Evolutionary conservation across 1,284 basidiomycete species (phyloP), one percentile per base, ranked within the genome.

Genomic region (Puccinia triticina): DNA sequence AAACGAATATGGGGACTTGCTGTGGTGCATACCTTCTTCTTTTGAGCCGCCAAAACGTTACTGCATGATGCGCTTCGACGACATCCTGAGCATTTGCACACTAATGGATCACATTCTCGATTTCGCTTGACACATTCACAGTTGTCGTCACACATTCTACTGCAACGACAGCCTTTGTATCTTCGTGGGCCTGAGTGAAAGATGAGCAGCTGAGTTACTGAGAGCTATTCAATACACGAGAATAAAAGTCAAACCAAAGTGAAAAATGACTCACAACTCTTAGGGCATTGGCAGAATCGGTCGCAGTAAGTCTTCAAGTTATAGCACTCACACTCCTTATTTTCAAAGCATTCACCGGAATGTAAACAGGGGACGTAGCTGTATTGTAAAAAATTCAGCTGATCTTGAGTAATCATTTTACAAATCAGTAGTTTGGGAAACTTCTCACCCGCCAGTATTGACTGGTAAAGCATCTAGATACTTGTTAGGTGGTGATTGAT

Each of bases 281-380:
- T n/a, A 3, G 73, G 12, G 55, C 73, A 75, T 21, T 46, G 50
- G 23, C 73, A 75, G 55, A 75, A 75, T 59, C 73, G 37, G n/a
- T 75, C 73, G 29, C 73, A 75, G 37, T 40, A 46, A 5, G 73
- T 75, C 12, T 43, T 57, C n/a, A 75, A 46, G 5, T 59, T 16
- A 46, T 26, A 26, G 40, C 73, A 75, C 59, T 61, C 21, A 46
- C 73, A 75, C 2, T 43, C 8, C 57, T 53, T n/a, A 32, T 75
- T 75, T 57, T 59, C 73, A 29, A 23, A 57, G 18, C 73, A 75
- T 16, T 18, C 14, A 3, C 73, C 73, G 37, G 55, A 46, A 59
- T 75, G 73, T 12, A 55, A 75, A 29, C 73, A 75, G 32, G 73
- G 73, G 37, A 75, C 55, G n/a, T 75, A 75, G 10, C 73, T 75